phyloP scores from a whole-genome alignment of 345 rosid species.

The Aquilaria malaccensis region DNA sequence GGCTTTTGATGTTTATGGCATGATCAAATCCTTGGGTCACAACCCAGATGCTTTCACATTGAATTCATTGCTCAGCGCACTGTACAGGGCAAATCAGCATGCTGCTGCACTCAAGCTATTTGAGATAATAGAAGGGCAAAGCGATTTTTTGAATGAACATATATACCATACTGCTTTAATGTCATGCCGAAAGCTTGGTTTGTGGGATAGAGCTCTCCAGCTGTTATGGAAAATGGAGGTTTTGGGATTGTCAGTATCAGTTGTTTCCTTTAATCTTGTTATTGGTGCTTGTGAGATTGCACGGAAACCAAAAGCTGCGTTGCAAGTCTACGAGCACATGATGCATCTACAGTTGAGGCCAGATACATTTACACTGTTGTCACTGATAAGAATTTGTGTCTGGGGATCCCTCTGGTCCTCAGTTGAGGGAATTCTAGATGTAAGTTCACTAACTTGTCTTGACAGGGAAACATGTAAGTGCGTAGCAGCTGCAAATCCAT shows the following conservation, averaged over 20 bases:
- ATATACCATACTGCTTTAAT: conserved; percentile 50
- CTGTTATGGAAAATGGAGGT: conserved; percentile 68
- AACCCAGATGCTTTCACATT: conserved; percentile 65
- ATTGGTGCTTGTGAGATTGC: conserved; percentile 66
- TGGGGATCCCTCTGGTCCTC: conserved; percentile 81
- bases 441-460: conserved; percentile 16
- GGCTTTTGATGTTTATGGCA: conserved; percentile 50
- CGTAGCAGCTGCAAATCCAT: too few species aligned
- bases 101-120: conserved; percentile 58
- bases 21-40: conserved; percentile 45
- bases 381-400: conserved; percentile 59
- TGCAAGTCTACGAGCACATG: conserved; percentile 76
- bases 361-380: conserved; percentile 60
- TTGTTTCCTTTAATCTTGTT: conserved; percentile 57
- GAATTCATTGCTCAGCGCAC: conserved; percentile 60
- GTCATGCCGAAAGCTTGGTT: conserved; percentile 74
- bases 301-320: conserved; percentile 56
- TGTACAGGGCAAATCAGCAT: conserved; percentile 50
- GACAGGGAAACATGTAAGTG: too few species aligned
- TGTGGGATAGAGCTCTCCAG: conserved; percentile 73
- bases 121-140: conserved; percentile 39
- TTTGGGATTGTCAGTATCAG: conserved; percentile 39
- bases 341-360: conserved; percentile 37
- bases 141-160: conserved; percentile 36
- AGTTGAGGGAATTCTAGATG: conserved; percentile 56